These are phyloP conservation scores for Helotiales sp. DNA, from an alignment of 2,329 filamentous ascomycete species.

Conservation along the genomic window DNA sequence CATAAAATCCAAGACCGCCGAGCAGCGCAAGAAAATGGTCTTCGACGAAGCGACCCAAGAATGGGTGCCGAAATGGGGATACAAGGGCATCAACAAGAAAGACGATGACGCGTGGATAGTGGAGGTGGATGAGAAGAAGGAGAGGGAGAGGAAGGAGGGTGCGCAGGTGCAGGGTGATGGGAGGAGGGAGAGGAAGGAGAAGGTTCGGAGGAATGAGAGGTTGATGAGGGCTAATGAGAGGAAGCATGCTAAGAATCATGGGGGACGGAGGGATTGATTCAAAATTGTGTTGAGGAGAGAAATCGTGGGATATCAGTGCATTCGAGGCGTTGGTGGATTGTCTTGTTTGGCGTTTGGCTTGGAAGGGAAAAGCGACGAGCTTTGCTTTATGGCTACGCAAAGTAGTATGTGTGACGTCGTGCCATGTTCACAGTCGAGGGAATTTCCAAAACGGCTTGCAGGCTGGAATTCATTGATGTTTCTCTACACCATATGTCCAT, in stretches of 20 bases:
- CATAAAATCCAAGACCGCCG: conserved; percentile 84
- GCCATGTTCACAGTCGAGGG: not conserved
- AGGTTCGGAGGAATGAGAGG: conserved; percentile 69
- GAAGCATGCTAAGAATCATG: conserved; percentile 38
- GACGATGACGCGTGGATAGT: conserved; percentile 85
- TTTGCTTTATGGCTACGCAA: not conserved
- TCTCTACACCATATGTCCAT: not conserved
- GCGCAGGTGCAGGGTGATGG: conserved; percentile 62
- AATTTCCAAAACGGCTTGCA: not conserved
- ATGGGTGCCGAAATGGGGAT: conserved; percentile 95
- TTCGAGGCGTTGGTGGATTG: not conserved
- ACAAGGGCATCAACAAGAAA: conserved; percentile 85
- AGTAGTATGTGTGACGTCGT: not conserved
- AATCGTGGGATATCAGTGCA: no score
- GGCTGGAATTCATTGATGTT: not conserved
- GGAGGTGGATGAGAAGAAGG: conserved; percentile 80
- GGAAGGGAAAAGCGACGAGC: not conserved
- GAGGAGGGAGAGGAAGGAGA: conserved; percentile 65
- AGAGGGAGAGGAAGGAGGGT: conserved; percentile 61
- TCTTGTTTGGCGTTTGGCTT: not conserved
- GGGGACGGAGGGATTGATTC: conserved; percentile 8
- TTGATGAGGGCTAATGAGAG: conserved; percentile 67
- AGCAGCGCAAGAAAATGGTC: conserved; percentile 72
- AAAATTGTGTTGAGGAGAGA: not conserved
- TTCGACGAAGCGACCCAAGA: conserved; percentile 84